Base-by-base conservation (phyloP, 108 stramenopile genomes). In the Ochromonas danica region DNA sequence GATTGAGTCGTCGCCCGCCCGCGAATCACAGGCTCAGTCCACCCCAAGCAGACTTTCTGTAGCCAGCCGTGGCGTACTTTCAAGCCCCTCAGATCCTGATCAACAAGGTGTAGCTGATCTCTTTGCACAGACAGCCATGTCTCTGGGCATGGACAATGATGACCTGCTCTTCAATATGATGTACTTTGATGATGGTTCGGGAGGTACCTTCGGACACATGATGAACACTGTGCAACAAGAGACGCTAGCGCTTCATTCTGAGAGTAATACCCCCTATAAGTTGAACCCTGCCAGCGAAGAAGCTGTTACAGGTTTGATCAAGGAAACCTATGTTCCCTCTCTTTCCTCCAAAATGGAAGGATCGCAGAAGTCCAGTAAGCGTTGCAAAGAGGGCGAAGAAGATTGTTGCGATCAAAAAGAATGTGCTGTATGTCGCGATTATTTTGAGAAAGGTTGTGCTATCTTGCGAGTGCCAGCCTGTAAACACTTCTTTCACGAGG, bases 101-200 rank as follows among this genome's bases (percentile, higher is more conserved):
- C 6, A 14, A 51, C 6, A 51, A 51, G 22, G 45, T 51, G 45
- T 33, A 36, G 63, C 63, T 36, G 63, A 67, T 10, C 3, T 67
- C 14, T 75, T 75, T 60, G 72, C 72, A 14, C 40, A 42, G 6
- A 57, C 72, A 42, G 72, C 72, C 36, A 75, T 75, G 72, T 75
- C 72, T 39, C 31, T 75, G 43, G 72, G 72, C 6, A 27, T 75
- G 25, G 72, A 75, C 25, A 75, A 75, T 41, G 72, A 75, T 60
- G 72, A 75, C 31, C 40, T 75, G 25, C 28, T 75, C 10, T 75
- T 75, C 51, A 75, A 75, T 36, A 42, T 75, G 43, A 57, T 75
- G 72, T 75, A 33, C 72, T 75, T 75, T 42, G 72, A 60, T 3
- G 45, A 75, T 31, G 63, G 63, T 6, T 39, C 72, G 17, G 31